Evolutionary conservation across 2,329 filamentous ascomycete genomes (phyloP).

Genomic region (Coniella vitis): DNA sequence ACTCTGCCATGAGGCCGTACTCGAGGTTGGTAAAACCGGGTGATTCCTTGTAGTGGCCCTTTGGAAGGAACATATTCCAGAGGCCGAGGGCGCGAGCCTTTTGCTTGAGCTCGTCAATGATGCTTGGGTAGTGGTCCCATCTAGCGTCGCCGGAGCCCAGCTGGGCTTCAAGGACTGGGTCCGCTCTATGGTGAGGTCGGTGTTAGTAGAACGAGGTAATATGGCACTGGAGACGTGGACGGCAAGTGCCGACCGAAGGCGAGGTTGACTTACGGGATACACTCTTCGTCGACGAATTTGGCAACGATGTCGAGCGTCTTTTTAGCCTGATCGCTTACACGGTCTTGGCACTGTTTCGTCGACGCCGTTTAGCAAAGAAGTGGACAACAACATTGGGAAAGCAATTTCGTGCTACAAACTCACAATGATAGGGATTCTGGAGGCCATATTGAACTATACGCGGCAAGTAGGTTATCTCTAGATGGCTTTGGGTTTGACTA

Average conservation of each 20-base stretch:
- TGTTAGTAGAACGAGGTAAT: too few species aligned
- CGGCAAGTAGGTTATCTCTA: not conserved
- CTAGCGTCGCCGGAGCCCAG: constrained; percentile 68
- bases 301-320: constrained; percentile 81
- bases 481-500: not conserved
- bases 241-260: not conserved
- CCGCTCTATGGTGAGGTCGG: constrained; percentile 46
- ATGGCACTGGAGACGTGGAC: too few species aligned
- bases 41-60: constrained; percentile 90
- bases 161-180: constrained; percentile 73
- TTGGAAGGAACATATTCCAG: constrained; percentile 98
- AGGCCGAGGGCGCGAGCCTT: constrained; percentile 78
- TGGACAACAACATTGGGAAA: not conserved
- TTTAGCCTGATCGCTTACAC: constrained; percentile 78
- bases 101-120: constrained; percentile 84
- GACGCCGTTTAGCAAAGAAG: constrained; percentile 3
- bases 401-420: not conserved
- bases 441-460: constrained; percentile 18
- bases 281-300: constrained; percentile 96
- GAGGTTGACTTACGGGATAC: constrained; percentile 56
- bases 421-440: constrained; percentile 21
- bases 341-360: constrained; percentile 35
- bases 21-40: constrained; percentile 93
- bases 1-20: constrained; percentile 96
- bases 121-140: constrained; percentile 71